Percentiles rank a stretch among this genome's conserved stretches.
Evolutionary conservation across 495 filamentous ascomycete species (phyloP).

Genomic region (Peziza echinospora): DNA sequence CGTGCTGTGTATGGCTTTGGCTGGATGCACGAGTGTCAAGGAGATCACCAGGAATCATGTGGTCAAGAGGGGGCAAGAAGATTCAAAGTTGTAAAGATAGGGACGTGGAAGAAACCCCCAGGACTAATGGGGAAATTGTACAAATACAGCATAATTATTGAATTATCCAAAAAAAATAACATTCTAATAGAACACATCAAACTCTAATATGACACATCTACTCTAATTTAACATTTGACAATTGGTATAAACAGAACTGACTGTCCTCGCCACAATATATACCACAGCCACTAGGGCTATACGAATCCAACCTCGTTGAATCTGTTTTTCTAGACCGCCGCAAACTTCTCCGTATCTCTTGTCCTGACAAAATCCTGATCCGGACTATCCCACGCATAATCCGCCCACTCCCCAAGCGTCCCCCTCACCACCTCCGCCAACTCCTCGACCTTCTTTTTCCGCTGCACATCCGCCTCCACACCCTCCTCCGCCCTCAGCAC

Average conservation of each 20-base stretch:
- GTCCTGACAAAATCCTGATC: constrained; percentile 26
- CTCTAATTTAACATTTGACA: no score
- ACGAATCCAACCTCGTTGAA: no score
- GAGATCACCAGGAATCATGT: constrained; percentile 26
- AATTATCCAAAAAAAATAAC: no score
- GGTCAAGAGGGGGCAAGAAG: constrained; percentile 22
- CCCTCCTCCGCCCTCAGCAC: neutral
- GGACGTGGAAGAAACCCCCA: constrained; percentile 4
- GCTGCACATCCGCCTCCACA: constrained; percentile 12
- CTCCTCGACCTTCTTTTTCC: constrained; percentile 28
- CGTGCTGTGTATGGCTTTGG: constrained; percentile 95
- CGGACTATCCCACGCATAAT: constrained; percentile 43
- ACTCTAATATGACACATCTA: no score
- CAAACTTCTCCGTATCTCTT: no score
- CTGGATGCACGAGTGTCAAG: constrained; percentile 31
- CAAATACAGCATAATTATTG: no score
- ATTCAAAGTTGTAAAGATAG: constrained; percentile 24
- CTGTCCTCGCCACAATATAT: no score
- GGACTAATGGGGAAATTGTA: no score
- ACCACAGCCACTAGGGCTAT: no score
- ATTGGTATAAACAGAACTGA: no score
- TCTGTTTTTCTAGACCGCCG: no score
- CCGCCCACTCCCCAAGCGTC: constrained; percentile 36
- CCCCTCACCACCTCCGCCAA: constrained; percentile 33
- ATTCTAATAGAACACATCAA: no score